Evolutionary conservation across 371 early-diverging fungal species (phyloP), one percentile per base, ranked within the genome.

Genomic region (Blakeslea trispora): DNA sequence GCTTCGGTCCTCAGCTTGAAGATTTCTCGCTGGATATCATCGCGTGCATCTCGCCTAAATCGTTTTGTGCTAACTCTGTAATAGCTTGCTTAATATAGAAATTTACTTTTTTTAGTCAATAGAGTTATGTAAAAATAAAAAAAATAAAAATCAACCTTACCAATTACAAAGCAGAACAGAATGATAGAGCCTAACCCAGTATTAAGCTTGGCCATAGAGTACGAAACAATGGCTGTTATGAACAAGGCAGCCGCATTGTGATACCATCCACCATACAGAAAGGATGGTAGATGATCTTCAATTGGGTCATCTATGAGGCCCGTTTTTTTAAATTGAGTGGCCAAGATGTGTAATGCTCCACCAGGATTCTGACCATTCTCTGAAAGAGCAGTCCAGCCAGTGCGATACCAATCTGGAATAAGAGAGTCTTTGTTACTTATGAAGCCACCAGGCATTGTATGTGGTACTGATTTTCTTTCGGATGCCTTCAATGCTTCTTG

Each of bases 11-110:
- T 75, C 24, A 72, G 59, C 41, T 71, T 72, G 11, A 70, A 65
- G 24, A 87, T 53, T 50, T 88, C 87, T 34, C 91, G 82, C 45
- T 78, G 73, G 32, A 91, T 79, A 59, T 92, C 91, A 54, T 91
- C 90, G 28, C 88, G 77, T 21, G 85, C 80, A 44, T 82, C 72
- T 21, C 84, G 76, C 44, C 84, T 72, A 61, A 87, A 90, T 43
- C 91, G 79, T 39, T 68, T 75, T 7, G 78, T 69, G 18, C 87
- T 85, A 60, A 80, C 85, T 49, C 82, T 74, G 68, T 86, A 91
- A 59, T 88, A 92, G 13, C 83, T 86, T 18, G 77, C 88, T 82
- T 68, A 44, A 49, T 34, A 44, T 45, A 41, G 22, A 18, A 45
- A 10, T 28, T 23, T 17, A 21, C 9, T 40, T 39, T 47, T 45